phyloP scores from a whole-genome alignment of 1,284 basidiomycete species.

The Puccinia polysora region DNA sequence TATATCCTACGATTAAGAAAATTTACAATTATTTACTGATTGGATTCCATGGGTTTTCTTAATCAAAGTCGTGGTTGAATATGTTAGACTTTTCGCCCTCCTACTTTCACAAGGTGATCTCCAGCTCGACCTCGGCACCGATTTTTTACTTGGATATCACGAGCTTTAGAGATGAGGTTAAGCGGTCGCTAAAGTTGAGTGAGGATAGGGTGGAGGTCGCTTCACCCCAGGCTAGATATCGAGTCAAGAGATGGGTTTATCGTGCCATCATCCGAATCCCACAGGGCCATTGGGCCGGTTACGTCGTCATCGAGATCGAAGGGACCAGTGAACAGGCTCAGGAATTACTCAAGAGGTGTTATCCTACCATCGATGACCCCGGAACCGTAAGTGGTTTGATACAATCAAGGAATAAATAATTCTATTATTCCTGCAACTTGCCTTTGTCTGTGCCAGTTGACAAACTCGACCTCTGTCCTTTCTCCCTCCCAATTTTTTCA shows the following conservation, averaged over 20 bases:
- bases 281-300: conserved; percentile 46
- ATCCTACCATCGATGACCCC: not conserved
- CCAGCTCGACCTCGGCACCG: conserved; percentile 46
- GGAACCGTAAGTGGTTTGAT: too few relatives aligned
- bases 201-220: conserved; percentile 53
- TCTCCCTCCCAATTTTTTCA: too few relatives aligned
- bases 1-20: too few relatives aligned
- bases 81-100: conserved; percentile 52
- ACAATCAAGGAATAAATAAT: too few relatives aligned
- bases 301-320: conserved; percentile 48
- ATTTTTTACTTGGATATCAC: conserved; percentile 38
- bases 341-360: conserved; percentile 45
- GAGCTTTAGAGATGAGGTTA: conserved; percentile 48
- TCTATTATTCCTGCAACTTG: not conserved
- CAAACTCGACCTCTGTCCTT: too few relatives aligned
- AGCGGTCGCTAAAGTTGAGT: conserved; percentile 52
- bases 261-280: conserved; percentile 50
- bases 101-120: conserved; percentile 54
- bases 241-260: conserved; percentile 55
- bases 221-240: conserved; percentile 53
- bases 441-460: too few relatives aligned
- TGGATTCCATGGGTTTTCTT: not conserved
- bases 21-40: not conserved
- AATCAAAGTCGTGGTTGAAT: conserved; percentile 51
- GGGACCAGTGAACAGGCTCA: conserved; percentile 50